These are phyloP conservation scores for Psilocybe subaeruginosa DNA, from an alignment of 768 basidiomycete genomes.

Conservation along the genomic window DNA sequence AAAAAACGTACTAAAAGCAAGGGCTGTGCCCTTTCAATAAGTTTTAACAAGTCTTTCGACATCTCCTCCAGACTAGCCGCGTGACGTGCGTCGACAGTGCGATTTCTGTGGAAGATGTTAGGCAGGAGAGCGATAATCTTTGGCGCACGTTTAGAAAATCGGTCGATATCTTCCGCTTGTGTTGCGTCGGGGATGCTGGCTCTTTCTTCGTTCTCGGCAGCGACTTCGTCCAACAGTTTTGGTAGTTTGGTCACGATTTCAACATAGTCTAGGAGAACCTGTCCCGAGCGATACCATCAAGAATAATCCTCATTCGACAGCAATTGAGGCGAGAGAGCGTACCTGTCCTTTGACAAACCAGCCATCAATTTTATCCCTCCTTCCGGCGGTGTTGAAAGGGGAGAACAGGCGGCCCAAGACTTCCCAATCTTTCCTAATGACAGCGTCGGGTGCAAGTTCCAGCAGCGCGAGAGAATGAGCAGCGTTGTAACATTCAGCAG, in stretches of 20 bases:
- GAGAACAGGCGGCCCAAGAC: conserved; percentile 73
- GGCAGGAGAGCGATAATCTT: conserved; percentile 71
- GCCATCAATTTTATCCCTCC: conserved; percentile 53
- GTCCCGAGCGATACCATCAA: neutral
- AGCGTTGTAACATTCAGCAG: conserved; percentile 67
- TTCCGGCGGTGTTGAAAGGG: conserved; percentile 52
- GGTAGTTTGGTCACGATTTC: conserved; percentile 65
- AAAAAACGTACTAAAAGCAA: conserved; percentile 55
- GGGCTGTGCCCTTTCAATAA: conserved; percentile 64
- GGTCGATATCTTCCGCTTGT: conserved; percentile 59
- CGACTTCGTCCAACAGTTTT: conserved; percentile 45
- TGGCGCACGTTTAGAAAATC: conserved; percentile 60
- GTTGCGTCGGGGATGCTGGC: conserved; percentile 44
- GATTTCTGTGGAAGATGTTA: conserved; percentile 55
- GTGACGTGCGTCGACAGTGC: conserved; percentile 63
- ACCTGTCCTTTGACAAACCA: conserved; percentile 91
- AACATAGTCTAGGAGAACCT: conserved; percentile 78
- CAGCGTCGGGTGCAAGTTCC: conserved; percentile 88
- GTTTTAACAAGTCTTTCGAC: conserved; percentile 60
- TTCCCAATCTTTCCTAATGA: conserved; percentile 66
- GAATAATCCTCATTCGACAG: no score
- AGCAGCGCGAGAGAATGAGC: conserved; percentile 86
- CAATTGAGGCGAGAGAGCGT: conserved; percentile 10
- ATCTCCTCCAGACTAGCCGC: conserved; percentile 74
- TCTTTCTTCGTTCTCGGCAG: conserved; percentile 37